Evolutionary conservation across 1,284 basidiomycete genomes (phyloP).

Genomic region (Rugosomyces carneus): DNA sequence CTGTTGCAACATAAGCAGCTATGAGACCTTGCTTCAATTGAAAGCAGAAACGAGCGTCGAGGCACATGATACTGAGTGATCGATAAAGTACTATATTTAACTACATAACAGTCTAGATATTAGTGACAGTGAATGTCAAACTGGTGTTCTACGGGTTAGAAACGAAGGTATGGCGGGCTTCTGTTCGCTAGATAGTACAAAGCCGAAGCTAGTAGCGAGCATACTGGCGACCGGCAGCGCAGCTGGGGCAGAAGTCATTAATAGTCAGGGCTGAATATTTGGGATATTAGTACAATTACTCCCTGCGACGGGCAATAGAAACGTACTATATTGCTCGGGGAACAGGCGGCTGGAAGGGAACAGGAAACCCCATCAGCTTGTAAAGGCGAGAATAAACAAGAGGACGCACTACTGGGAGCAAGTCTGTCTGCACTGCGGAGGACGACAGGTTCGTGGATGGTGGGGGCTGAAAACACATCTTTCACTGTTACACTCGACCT

Average conservation of each 20-base stretch:
- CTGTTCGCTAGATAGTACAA: background rate
- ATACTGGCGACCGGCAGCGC: background rate
- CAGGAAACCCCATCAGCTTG: constrained; percentile 7
- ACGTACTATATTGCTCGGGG: constrained; percentile 41
- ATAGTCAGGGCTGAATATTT: background rate
- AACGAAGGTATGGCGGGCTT: background rate
- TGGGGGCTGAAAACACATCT: constrained; percentile 43
- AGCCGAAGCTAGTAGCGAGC: background rate
- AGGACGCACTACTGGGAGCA: constrained; percentile 44
- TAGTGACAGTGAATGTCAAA: too few species aligned
- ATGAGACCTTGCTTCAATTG: too few species aligned
- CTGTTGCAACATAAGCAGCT: too few species aligned
- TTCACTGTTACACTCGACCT: constrained; percentile 28
- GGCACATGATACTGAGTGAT: too few species aligned
- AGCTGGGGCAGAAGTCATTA: background rate
- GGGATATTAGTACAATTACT: background rate
- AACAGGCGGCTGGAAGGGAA: constrained; percentile 23
- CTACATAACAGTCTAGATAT: too few species aligned
- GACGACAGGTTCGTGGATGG: constrained; percentile 36
- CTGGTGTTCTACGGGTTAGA: too few species aligned
- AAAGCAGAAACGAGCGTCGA: too few species aligned
- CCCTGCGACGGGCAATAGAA: background rate
- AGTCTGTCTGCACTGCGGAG: constrained; percentile 34
- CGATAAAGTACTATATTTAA: too few species aligned
- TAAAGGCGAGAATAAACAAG: constrained; percentile 1